These are phyloP conservation scores for Yarrowia sp. DNA, from an alignment of 805 yeast species.

Conservation along the genomic window DNA sequence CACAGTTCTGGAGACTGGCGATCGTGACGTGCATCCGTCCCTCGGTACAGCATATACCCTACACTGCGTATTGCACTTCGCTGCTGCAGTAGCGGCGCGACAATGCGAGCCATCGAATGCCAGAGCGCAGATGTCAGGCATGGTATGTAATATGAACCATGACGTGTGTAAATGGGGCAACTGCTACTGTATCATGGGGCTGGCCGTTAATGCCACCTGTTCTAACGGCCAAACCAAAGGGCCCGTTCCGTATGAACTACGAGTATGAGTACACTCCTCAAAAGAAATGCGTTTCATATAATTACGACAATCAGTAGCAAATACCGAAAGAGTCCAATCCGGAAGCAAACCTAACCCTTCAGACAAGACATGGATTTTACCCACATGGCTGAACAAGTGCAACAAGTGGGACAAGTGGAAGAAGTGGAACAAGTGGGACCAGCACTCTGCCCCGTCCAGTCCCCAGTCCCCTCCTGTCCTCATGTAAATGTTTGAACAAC, in stretches of 20 bases:
- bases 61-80: neutral
- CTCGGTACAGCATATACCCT: neutral
- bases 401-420: no score
- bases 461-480: no score
- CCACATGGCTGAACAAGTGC: no score
- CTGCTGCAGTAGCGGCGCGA: neutral
- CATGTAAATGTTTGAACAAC: neutral
- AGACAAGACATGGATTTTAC: neutral
- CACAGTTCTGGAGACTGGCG: neutral
- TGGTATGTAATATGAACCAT: neutral
- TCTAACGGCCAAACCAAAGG: no score
- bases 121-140: slow-evolving; percentile 2
- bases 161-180: neutral
- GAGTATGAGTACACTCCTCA: no score
- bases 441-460: no score
- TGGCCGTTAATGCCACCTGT: no score
- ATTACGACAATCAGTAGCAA: no score
- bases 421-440: no score
- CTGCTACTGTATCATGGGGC: neutral
- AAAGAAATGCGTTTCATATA: no score
- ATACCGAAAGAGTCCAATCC: no score
- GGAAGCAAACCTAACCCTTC: neutral
- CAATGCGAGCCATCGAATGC: slow-evolving; percentile 15
- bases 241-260: no score
- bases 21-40: neutral